Percentiles rank a stretch among this genome's conserved stretches.
Evolutionary conservation across 2,329 filamentous ascomycete genomes (phyloP).

Genomic region (Epichloe uncinata): DNA sequence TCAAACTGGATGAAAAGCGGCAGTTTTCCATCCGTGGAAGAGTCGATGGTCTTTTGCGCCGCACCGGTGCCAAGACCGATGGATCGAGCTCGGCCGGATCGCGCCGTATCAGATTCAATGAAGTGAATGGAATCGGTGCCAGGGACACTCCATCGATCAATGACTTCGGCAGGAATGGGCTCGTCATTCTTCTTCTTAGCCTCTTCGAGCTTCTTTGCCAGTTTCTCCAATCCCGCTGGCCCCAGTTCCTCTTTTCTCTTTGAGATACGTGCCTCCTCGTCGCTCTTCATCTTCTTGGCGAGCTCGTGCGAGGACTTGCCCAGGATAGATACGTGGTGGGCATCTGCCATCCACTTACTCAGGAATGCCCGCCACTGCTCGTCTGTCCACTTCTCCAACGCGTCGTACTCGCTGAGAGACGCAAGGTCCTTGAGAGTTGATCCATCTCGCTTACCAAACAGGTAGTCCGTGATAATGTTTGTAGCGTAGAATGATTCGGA

Average conservation of each 20-base stretch:
- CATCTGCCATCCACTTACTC: conserved; percentile 72
- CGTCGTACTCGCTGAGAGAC: conserved; percentile 47
- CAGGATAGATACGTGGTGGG: conserved; percentile 75
- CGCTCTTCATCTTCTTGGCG: conserved; percentile 65
- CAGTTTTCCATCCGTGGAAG: conserved; percentile 43
- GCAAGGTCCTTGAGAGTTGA: conserved; percentile 53
- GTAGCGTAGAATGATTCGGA: conserved; percentile 70
- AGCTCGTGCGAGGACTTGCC: conserved; percentile 74
- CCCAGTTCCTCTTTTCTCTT: conserved; percentile 70
- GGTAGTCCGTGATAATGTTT: conserved; percentile 80
- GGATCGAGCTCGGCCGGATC: conserved; percentile 63
- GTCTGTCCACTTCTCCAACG: conserved; percentile 67
- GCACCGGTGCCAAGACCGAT: conserved; percentile 54
- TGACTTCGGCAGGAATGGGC: conserved; percentile 68
- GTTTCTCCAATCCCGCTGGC: conserved; percentile 61
- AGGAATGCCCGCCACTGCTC: conserved; percentile 72
- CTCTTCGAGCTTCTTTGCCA: conserved; percentile 62
- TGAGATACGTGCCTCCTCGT: conserved; percentile 67
- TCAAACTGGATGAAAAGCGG: conserved; percentile 95
- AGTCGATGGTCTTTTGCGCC: conserved; percentile 65
- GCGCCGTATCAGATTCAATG: conserved; percentile 74
- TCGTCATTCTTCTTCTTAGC: conserved; percentile 83
- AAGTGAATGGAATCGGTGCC: conserved; percentile 88
- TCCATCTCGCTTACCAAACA: conserved; percentile 79
- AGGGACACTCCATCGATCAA: conserved; percentile 72